phyloP scores from a whole-genome alignment of 768 basidiomycete species.

The Rhizopogon vulgaris region DNA sequence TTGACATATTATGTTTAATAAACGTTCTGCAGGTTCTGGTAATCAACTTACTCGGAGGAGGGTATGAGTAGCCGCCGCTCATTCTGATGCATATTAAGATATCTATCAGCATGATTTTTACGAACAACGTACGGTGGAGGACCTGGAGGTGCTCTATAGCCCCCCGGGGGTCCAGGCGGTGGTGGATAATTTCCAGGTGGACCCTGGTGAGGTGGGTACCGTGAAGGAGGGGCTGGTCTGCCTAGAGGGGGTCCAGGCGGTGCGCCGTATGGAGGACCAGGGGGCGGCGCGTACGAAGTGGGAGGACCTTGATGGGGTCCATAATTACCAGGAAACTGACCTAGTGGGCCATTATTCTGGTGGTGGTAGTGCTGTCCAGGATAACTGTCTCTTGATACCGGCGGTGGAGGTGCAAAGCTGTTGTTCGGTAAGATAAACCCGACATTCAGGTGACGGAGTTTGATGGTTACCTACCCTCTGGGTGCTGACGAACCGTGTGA shows the following conservation, averaged over 20 bases:
- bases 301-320: conserved; percentile 7
- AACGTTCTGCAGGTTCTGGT: background rate
- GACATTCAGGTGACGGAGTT: background rate
- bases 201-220: background rate
- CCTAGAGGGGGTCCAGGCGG: conserved; percentile 11
- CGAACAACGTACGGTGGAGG: background rate
- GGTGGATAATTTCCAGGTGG: conserved; percentile 9
- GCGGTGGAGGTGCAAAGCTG: conserved; percentile 15
- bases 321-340: conserved; percentile 15
- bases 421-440: background rate
- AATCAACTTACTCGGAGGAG: conserved; percentile 4
- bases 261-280: conserved; percentile 16
- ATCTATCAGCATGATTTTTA: conserved; percentile 9
- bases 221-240: conserved; percentile 16
- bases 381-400: conserved; percentile 27
- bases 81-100: background rate
- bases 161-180: conserved; percentile 13
- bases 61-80: background rate
- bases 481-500: conserved; percentile 2
- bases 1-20: background rate
- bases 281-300: conserved; percentile 1
- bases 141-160: conserved; percentile 1
- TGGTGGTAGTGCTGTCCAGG: conserved; percentile 39
- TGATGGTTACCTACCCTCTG: conserved; percentile 9
- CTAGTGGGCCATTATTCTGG: conserved; percentile 22